phyloP scores from a whole-genome alignment of 2,329 filamentous ascomycete genomes.

The Zymoseptoria pseudotritici region DNA sequence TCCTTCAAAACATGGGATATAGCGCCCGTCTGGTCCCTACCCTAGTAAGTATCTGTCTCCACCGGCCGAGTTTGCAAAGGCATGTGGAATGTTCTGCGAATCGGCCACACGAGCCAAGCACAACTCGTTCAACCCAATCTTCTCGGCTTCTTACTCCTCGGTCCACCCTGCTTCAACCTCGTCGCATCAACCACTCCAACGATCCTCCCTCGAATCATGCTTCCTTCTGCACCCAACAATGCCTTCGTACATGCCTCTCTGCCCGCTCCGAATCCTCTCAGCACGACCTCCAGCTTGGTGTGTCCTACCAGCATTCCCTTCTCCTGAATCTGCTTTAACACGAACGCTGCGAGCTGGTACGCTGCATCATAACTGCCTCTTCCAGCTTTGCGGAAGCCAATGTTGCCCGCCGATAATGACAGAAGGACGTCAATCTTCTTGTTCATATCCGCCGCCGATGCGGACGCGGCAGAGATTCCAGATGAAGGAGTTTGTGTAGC shows the following conservation, averaged over 20 bases:
- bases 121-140: constrained; percentile 55
- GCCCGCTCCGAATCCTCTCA: constrained; percentile 79
- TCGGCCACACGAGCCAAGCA: background rate
- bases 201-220: constrained; percentile 65
- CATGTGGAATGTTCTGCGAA: background rate
- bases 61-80: no score
- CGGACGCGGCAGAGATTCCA: constrained; percentile 19
- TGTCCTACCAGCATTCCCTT: constrained; percentile 71
- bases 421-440: constrained; percentile 58
- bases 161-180: constrained; percentile 90
- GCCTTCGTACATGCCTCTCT: constrained; percentile 87
- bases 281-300: constrained; percentile 65
- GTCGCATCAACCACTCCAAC: constrained; percentile 76
- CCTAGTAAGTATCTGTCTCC: no score
- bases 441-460: constrained; percentile 45
- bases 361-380: constrained; percentile 82
- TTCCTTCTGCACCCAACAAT: constrained; percentile 77
- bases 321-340: constrained; percentile 78
- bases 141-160: constrained; percentile 74
- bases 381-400: constrained; percentile 80
- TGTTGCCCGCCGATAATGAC: constrained; percentile 72
- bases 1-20: no score
- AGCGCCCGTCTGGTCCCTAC: no score
- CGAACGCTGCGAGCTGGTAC: constrained; percentile 79
- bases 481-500: constrained; percentile 23